Conservation (phyloP, 192 early-diverging fungal species). For the Podila minutissima region DNA sequence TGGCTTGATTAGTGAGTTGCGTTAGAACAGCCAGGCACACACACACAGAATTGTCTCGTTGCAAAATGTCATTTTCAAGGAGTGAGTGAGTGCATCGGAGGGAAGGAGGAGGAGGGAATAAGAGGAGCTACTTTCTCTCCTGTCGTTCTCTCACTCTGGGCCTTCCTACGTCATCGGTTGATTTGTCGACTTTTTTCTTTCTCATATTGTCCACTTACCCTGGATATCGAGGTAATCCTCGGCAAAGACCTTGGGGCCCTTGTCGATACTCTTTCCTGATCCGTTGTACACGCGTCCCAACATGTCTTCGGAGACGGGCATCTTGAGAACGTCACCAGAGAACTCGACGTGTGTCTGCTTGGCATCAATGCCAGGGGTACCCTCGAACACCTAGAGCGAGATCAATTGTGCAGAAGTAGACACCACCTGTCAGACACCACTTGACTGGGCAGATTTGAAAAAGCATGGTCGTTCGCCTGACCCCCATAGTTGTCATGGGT, state of each 20-base stretch:
- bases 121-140: not conserved
- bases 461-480: constrained; percentile 3
- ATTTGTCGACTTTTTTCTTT: not conserved
- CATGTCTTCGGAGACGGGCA: constrained; percentile 99
- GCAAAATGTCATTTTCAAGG: not conserved
- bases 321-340: constrained; percentile 94
- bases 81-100: not conserved
- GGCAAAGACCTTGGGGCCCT: constrained; percentile 99
- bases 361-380: constrained; percentile 95
- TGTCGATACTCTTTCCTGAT: constrained; percentile 98
- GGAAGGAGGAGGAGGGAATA: not conserved
- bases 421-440: too few relatives aligned
- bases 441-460: too few relatives aligned
- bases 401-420: not conserved
- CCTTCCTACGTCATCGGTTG: not conserved
- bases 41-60: not conserved
- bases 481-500: not conserved
- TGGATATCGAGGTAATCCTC: constrained; percentile 99
- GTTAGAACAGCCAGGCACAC: not conserved
- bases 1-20: not conserved
- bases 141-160: not conserved
- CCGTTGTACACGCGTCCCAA: constrained; percentile 99
- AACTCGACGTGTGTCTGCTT: constrained; percentile 97
- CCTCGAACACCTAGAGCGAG: constrained; percentile 87
- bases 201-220: constrained; percentile 52